phyloP scores from a whole-genome alignment of 2,329 filamentous ascomycete species.

The Neonectria ditissima region DNA sequence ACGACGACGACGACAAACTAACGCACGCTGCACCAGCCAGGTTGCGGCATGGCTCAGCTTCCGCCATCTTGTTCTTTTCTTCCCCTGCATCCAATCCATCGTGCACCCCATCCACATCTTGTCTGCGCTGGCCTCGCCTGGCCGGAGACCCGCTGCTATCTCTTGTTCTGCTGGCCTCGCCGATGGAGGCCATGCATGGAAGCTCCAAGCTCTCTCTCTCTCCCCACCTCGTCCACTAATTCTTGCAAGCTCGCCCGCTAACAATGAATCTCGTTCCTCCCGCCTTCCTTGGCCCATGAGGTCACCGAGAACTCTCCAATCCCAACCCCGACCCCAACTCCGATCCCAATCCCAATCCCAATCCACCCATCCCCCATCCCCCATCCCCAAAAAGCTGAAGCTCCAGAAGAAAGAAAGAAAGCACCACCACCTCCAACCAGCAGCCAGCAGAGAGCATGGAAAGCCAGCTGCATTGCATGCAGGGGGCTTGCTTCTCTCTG shows the following conservation, averaged over 20 bases:
- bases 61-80: neutral
- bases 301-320: neutral
- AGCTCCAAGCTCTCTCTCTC: neutral
- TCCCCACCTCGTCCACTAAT: neutral
- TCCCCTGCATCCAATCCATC: neutral
- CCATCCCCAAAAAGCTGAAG: conserved; percentile 6
- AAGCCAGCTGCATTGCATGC: too few species aligned
- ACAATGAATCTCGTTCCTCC: neutral
- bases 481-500: too few species aligned
- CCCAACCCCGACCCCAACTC: neutral
- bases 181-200: too few species aligned
- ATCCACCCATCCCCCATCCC: too few species aligned
- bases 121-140: neutral
- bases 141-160: conserved; percentile 2
- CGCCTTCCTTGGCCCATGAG: too few species aligned
- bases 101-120: neutral
- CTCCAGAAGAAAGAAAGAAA: conserved; percentile 6
- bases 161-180: too few species aligned
- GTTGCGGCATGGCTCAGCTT: conserved; percentile 13
- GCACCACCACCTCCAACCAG: too few species aligned
- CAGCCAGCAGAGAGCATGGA: too few species aligned
- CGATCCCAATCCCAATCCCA: neutral
- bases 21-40: conserved; percentile 4
- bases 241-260: conserved; percentile 14
- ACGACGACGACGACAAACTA: too few species aligned